Evolutionary conservation across 306 rosid genomes (phyloP).

Genomic region (Acacia crassicarpa): DNA sequence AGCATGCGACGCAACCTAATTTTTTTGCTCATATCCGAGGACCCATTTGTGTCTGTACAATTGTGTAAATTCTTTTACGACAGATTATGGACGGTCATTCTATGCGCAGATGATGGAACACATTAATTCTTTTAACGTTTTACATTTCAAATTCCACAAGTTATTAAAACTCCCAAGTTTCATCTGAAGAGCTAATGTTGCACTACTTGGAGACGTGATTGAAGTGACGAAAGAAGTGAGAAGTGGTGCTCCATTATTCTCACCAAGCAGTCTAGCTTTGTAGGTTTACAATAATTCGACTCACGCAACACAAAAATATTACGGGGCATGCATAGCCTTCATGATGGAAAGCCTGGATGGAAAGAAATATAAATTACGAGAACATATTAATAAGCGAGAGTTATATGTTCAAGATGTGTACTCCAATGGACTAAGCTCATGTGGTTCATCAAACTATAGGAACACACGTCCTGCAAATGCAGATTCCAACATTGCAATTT

Average conservation of each 20-base stretch:
- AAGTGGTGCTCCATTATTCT: neutral
- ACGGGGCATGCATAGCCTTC: neutral
- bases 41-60: neutral
- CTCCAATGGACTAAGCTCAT: neutral
- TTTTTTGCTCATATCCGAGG: neutral
- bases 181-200: neutral
- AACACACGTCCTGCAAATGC: neutral
- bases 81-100: no score
- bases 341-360: neutral
- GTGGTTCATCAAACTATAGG: neutral
- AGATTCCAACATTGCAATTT: constrained; percentile 49
- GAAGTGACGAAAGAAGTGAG: neutral
- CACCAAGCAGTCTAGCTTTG: neutral
- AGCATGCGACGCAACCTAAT: neutral
- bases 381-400: neutral
- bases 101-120: neutral
- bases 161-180: neutral
- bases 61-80: neutral
- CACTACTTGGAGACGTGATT: neutral
- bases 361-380: neutral
- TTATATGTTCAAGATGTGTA: neutral
- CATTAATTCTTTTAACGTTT: neutral
- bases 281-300: neutral
- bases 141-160: neutral
- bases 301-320: neutral